Base-by-base conservation (phyloP, 2,329 filamentous ascomycete genomes). In the Talaromyces amestolkiae region DNA sequence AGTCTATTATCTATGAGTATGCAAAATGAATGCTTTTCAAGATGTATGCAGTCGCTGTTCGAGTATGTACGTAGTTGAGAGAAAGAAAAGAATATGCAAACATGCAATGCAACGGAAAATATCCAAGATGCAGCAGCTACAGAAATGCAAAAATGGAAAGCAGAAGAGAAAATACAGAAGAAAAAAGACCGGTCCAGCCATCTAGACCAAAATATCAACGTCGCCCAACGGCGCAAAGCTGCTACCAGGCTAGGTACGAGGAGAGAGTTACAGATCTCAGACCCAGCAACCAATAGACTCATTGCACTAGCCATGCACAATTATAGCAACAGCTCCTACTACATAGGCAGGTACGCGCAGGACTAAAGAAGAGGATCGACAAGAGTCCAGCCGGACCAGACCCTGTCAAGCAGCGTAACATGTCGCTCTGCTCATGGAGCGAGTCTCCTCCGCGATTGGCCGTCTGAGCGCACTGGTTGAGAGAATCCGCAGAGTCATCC, bases 141-240 rank as follows among this genome's bases (percentile, higher is more conserved):
- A 37, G 35, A 37, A 37, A 47, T 24, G 27, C 27, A 31, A 7
- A 19, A 49, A 49, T 11, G 19, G 22, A 22, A 22, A 22, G n/a
- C 8, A 43, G 22, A 41, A 59, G 3, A 58, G 19, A 49, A 54
- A 51, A 31, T 10, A 61, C 15, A 58, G 33, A 24, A 54, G 24
- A 11, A 61, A 45, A 61, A 39, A 61, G 59, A 62, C 33, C 35
- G 45, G 11, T 62, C 60, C 37, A 62, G 60, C 41, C 24, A 17
- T 15, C 13, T 1, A 22, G 41, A 6, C 9, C 3, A 37, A 31
- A 56, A 56, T 54, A 54, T 35, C 37, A 59, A 31, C 47, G 22
- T 51, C 15, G 19, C 22, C 11, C 39, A 9, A 8, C 39, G 33
- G 37, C 27, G 43, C 27, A 13, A 8, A 17, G 35, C 27, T 31